Evolutionary conservation across 2,329 filamentous ascomycete species (phyloP).

Genomic region (Cryphonectria parasitica): DNA sequence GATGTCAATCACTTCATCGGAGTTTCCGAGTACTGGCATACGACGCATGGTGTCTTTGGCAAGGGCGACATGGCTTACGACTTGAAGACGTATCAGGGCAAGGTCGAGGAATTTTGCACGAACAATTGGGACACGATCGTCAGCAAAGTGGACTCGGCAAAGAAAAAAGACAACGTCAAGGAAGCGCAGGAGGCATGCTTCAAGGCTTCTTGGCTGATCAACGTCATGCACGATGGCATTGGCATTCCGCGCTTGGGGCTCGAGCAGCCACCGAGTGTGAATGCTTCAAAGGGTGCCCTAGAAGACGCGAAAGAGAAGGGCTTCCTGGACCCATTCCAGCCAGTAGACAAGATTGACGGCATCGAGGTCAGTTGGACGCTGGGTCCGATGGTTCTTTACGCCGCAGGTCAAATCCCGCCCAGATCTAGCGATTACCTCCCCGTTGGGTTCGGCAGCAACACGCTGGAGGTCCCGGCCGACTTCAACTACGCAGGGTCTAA

Average conservation of each 20-base stretch:
- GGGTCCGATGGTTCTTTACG: slow-evolving; percentile 95
- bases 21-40: slow-evolving; percentile 98
- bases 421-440: slow-evolving; percentile 64
- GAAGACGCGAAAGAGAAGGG: slow-evolving; percentile 73
- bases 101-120: slow-evolving; percentile 83
- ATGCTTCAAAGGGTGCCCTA: slow-evolving; percentile 72
- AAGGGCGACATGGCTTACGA: slow-evolving; percentile 84
- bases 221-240: slow-evolving; percentile 93
- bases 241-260: slow-evolving; percentile 85
- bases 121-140: slow-evolving; percentile 78
- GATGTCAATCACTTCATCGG: slow-evolving; percentile 97
- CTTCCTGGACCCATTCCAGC: slow-evolving; percentile 84
- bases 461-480: slow-evolving; percentile 67
- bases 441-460: slow-evolving; percentile 92
- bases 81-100: slow-evolving; percentile 83
- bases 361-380: slow-evolving; percentile 97
- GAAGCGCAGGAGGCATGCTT: slow-evolving; percentile 90
- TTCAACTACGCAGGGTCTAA: slow-evolving; percentile 81
- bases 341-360: slow-evolving; percentile 87
- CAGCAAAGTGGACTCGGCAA: slow-evolving; percentile 65
- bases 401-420: slow-evolving; percentile 82
- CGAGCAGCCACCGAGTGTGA: slow-evolving; percentile 64
- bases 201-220: slow-evolving; percentile 98
- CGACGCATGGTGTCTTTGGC: slow-evolving; percentile 90
- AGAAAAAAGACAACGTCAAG: slow-evolving; percentile 76